Percentiles rank a stretch among this genome's conserved stretches.
These are phyloP conservation scores for Vigna mungo DNA, from an alignment of 306 rosid genomes.

Conservation along the genomic window DNA sequence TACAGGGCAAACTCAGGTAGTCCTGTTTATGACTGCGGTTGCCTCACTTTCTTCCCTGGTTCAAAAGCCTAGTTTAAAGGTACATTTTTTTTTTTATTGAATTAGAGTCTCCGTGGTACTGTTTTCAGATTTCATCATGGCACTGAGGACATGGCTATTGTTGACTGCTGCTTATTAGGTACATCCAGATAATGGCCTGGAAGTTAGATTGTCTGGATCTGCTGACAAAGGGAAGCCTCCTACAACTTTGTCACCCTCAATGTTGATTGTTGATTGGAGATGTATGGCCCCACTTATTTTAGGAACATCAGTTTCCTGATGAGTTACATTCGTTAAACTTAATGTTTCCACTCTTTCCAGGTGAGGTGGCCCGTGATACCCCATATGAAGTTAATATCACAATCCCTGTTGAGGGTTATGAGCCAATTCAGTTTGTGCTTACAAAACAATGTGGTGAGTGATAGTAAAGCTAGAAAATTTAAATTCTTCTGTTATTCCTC, in stretches of 20 bases:
- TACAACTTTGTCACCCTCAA: constrained; percentile 88
- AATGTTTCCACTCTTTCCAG: constrained; percentile 56
- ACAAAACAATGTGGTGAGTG: constrained; percentile 87
- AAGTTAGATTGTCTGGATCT: constrained; percentile 76
- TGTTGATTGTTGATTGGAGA: constrained; percentile 87
- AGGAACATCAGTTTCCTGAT: constrained; percentile 29
- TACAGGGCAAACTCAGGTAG: constrained; percentile 72
- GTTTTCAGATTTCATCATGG: constrained; percentile 30
- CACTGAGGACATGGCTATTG: constrained; percentile 35
- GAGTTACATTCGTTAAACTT: constrained; percentile 30
- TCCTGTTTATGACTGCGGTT: constrained; percentile 81
- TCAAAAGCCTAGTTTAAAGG: constrained; percentile 73
- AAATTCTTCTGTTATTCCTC: constrained; percentile 12
- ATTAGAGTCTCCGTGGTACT: constrained; percentile 33
- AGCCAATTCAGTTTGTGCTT: constrained; percentile 76
- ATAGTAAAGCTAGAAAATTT: constrained; percentile 27
- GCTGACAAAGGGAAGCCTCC: constrained; percentile 77
- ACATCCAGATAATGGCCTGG: constrained; percentile 74
- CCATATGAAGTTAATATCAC: constrained; percentile 81
- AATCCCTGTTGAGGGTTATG: constrained; percentile 83
- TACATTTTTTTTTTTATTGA: constrained; percentile 44
- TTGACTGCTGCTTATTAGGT: constrained; percentile 57
- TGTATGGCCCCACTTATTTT: constrained; percentile 64
- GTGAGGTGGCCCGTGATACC: constrained; percentile 61
- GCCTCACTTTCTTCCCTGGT: constrained; percentile 85